Evolutionary conservation across 441 rosid species (phyloP).

Genomic region (Populus hybrid): DNA sequence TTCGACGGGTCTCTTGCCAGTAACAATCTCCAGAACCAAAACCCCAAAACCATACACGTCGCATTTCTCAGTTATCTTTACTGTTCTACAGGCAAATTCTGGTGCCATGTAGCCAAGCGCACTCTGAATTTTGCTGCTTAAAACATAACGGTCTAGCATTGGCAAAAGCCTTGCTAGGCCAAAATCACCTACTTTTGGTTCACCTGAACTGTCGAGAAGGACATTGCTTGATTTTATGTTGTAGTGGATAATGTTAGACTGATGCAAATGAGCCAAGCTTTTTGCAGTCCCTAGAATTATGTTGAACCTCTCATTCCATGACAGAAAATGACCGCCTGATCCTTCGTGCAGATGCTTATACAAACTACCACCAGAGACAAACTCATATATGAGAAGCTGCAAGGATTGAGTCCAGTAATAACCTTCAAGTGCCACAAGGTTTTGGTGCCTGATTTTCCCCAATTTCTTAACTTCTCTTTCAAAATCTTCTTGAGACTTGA

Average conservation of each 20-base stretch:
- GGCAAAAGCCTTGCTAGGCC: constrained; percentile 82
- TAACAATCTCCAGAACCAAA: constrained; percentile 68
- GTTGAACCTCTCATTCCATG: constrained; percentile 82
- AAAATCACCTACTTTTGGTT: constrained; percentile 79
- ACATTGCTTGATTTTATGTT: constrained; percentile 88
- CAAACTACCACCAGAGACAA: constrained; percentile 67
- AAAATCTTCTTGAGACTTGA: constrained; percentile 43
- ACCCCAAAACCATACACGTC: constrained; percentile 89
- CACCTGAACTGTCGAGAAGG: constrained; percentile 68
- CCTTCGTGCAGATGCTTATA: constrained; percentile 75
- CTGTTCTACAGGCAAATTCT: constrained; percentile 86
- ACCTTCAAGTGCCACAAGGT: constrained; percentile 76
- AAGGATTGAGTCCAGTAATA: constrained; percentile 87
- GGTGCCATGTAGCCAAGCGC: constrained; percentile 97
- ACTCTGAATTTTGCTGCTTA: constrained; percentile 95
- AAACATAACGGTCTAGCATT: constrained; percentile 64
- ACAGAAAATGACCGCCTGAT: constrained; percentile 36
- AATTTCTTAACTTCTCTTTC: constrained; percentile 61
- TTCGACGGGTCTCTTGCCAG: constrained; percentile 91
- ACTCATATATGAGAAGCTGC: constrained; percentile 82
- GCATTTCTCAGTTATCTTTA: constrained; percentile 86
- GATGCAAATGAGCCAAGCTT: constrained; percentile 80
- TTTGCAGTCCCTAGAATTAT: constrained; percentile 81
- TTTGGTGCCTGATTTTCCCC: constrained; percentile 68
- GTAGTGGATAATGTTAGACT: constrained; percentile 67